Conservation (phyloP, 441 rosid genomes). For the Corymbia calophylla region DNA sequence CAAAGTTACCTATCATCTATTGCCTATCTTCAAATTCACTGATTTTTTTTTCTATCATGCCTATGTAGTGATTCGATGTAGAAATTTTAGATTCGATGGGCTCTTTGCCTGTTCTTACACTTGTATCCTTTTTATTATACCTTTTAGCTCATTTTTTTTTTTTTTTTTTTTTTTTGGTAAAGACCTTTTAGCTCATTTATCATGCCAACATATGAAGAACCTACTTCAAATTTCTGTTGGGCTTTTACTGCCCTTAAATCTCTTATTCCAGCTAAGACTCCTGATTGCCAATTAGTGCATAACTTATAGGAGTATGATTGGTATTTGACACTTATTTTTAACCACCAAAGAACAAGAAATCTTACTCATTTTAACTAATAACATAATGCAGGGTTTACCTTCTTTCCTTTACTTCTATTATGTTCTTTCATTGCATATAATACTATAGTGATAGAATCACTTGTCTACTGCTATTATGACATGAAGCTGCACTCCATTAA, state of each 20-base stretch:
- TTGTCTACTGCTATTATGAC: background rate
- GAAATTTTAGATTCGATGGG: background rate
- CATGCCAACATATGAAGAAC: background rate
- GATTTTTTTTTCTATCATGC: fast-evolving
- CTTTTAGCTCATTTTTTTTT: background rate
- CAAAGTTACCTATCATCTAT: background rate
- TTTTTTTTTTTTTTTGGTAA: too few relatives aligned
- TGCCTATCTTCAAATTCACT: background rate
- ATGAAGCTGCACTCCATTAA: background rate
- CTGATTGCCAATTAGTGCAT: background rate
- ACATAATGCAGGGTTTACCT: background rate
- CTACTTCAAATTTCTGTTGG: background rate
- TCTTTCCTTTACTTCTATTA: background rate
- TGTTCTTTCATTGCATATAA: background rate
- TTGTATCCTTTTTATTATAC: background rate
- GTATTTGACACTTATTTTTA: background rate
- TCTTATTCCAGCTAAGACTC: background rate
- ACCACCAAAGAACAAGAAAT: background rate
- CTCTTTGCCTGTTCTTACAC: background rate
- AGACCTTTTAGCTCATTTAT: background rate
- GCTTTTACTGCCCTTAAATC: background rate
- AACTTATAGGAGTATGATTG: background rate
- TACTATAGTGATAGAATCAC: background rate
- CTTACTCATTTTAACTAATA: background rate
- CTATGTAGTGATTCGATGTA: background rate